phyloP scores from a whole-genome alignment of 768 basidiomycete genomes.

The Multifurca ochricompacta region DNA sequence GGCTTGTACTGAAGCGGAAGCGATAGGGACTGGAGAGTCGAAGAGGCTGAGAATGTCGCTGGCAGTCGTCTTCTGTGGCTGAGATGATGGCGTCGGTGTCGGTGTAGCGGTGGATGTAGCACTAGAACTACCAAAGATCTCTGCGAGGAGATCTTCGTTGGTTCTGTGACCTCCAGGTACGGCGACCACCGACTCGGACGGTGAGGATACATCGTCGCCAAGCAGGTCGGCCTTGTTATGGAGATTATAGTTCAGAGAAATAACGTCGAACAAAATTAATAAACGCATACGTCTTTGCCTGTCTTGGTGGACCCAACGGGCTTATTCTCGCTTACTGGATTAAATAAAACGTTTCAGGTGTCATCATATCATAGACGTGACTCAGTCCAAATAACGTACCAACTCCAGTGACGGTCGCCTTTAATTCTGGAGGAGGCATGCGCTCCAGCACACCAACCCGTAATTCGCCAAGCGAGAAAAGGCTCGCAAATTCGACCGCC shows the following conservation, averaged over 20 bases:
- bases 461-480: slow-evolving; percentile 73
- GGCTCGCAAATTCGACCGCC: slow-evolving; percentile 86
- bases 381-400: slow-evolving; percentile 41
- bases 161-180: slow-evolving; percentile 42
- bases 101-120: slow-evolving; percentile 30
- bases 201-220: slow-evolving; percentile 56
- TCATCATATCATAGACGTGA: neutral
- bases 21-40: slow-evolving; percentile 36
- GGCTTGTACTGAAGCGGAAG: slow-evolving; percentile 30
- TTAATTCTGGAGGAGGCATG: slow-evolving; percentile 98
- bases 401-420: slow-evolving; percentile 92
- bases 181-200: slow-evolving; percentile 33
- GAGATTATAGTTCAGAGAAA: neutral
- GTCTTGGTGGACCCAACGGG: slow-evolving; percentile 86
- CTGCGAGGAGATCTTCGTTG: slow-evolving; percentile 83
- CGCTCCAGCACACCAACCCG: slow-evolving; percentile 84
- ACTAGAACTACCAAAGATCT: slow-evolving; percentile 71
- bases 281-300: slow-evolving; percentile 52
- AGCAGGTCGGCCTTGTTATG: slow-evolving; percentile 56
- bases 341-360: neutral
- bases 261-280: neutral
- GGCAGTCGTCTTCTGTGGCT: slow-evolving; percentile 49
- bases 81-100: slow-evolving; percentile 28
- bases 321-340: slow-evolving; percentile 96
- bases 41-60: slow-evolving; percentile 93